Percentiles rank a stretch among this genome's conserved stretches.
These are phyloP conservation scores for Fusarium sp. DNA, from an alignment of 2,329 filamentous ascomycete species.

Conservation along the genomic window DNA sequence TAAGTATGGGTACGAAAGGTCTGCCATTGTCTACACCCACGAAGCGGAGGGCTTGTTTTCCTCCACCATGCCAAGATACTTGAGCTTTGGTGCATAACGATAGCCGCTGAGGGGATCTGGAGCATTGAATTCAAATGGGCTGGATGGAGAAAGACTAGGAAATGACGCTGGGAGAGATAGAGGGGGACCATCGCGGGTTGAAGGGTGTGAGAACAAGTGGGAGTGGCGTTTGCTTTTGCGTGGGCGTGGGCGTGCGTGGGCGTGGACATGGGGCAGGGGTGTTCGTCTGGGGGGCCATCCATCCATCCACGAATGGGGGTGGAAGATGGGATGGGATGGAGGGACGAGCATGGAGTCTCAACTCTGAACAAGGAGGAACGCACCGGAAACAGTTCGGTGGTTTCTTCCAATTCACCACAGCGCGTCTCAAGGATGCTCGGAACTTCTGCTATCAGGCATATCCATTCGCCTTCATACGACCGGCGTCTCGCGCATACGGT, in stretches of 20 bases:
- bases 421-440: slow-evolving; percentile 24
- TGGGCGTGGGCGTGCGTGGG: slow-evolving; percentile 14
- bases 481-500: slow-evolving; percentile 32
- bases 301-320: slow-evolving; percentile 29
- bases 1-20: slow-evolving; percentile 27
- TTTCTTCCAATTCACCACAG: slow-evolving; percentile 25
- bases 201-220: slow-evolving; percentile 29
- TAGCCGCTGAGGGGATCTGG: slow-evolving; percentile 49
- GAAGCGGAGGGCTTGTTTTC: slow-evolving; percentile 30
- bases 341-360: slow-evolving; percentile 23
- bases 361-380: slow-evolving; percentile 36
- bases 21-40: slow-evolving; percentile 39
- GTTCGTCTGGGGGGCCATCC: slow-evolving; percentile 3
- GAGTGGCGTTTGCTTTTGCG: slow-evolving; percentile 21
- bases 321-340: slow-evolving; percentile 19
- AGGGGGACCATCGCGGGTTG: slow-evolving; percentile 33
- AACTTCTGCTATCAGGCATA: slow-evolving; percentile 18
- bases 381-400: slow-evolving; percentile 34
- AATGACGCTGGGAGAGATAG: slow-evolving; percentile 35
- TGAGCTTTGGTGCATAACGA: slow-evolving; percentile 51
- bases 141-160: slow-evolving; percentile 39
- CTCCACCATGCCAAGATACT: slow-evolving; percentile 36
- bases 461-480: slow-evolving; percentile 15
- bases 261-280: slow-evolving; percentile 16
- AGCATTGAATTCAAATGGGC: slow-evolving; percentile 34